phyloP scores from a whole-genome alignment of 345 rosid species.

The Streptanthus diversifolius region DNA sequence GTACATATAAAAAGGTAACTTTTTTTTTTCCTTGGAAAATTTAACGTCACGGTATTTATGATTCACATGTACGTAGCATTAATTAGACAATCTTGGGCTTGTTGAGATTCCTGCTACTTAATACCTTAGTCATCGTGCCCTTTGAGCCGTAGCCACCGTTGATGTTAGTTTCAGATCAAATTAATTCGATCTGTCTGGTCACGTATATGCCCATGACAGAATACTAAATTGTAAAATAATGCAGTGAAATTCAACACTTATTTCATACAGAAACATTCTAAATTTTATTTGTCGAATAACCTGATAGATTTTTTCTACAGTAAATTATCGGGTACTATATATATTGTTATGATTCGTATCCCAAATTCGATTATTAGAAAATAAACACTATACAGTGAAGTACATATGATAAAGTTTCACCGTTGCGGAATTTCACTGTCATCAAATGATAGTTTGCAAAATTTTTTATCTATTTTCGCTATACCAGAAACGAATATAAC shows the following conservation, averaged over 20 bases:
- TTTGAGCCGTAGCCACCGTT: not conserved
- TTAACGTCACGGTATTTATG: not conserved
- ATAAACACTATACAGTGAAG: not conserved
- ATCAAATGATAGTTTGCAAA: not conserved
- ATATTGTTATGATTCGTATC: not conserved
- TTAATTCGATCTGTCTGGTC: not conserved
- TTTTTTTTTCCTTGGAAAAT: not conserved
- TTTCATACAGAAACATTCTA: not conserved
- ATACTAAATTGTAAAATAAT: not conserved
- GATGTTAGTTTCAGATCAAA: not conserved
- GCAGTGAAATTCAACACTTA: not conserved
- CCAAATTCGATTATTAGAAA: not conserved
- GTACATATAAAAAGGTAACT: not conserved
- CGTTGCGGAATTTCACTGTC: not conserved
- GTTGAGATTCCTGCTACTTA: not conserved
- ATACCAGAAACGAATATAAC: not conserved
- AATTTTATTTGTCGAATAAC: not conserved
- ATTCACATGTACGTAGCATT: slow-evolving; percentile 2
- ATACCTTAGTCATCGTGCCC: not conserved
- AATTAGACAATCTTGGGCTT: not conserved
- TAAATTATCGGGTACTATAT: not conserved
- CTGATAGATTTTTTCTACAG: no score
- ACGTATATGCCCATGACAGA: not conserved
- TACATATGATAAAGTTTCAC: not conserved
- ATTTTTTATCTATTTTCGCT: not conserved